These are phyloP conservation scores for Thalassia testudinum DNA, from an alignment of 116 monocot species.

Conservation along the genomic window DNA sequence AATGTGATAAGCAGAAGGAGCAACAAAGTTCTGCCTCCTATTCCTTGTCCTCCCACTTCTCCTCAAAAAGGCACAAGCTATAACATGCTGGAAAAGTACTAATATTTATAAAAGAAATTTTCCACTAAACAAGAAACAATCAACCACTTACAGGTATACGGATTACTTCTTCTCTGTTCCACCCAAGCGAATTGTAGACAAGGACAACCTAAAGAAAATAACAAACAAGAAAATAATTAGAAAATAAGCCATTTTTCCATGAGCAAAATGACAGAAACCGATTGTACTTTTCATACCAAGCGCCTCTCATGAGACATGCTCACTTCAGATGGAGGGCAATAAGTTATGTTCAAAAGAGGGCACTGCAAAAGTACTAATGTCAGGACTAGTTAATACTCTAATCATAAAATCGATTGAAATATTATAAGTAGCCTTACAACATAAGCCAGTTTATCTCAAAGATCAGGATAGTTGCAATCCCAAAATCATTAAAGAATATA, in stretches of 20 bases:
- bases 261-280: not conserved
- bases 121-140: not conserved
- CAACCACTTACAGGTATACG: constrained; percentile 66
- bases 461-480: no score
- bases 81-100: no score
- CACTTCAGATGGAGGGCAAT: constrained; percentile 76
- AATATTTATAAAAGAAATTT: no score
- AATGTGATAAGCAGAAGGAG: no score
- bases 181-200: constrained; percentile 90
- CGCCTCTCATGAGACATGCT: constrained; percentile 43
- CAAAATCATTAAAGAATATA: no score
- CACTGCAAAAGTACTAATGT: constrained; percentile 36
- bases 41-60: no score
- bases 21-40: no score
- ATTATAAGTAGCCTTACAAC: not conserved
- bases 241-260: not conserved
- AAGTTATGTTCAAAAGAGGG: constrained; percentile 87
- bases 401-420: not conserved
- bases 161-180: constrained; percentile 75
- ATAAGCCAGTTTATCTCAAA: not conserved
- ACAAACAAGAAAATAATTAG: not conserved
- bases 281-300: constrained; percentile 30
- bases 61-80: no score
- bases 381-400: not conserved
- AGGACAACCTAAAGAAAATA: constrained; percentile 58